Evolutionary conservation across 192 early-diverging fungal genomes (phyloP), one percentile per base, ranked within the genome.

Genomic region (Coemansia javaensis): DNA sequence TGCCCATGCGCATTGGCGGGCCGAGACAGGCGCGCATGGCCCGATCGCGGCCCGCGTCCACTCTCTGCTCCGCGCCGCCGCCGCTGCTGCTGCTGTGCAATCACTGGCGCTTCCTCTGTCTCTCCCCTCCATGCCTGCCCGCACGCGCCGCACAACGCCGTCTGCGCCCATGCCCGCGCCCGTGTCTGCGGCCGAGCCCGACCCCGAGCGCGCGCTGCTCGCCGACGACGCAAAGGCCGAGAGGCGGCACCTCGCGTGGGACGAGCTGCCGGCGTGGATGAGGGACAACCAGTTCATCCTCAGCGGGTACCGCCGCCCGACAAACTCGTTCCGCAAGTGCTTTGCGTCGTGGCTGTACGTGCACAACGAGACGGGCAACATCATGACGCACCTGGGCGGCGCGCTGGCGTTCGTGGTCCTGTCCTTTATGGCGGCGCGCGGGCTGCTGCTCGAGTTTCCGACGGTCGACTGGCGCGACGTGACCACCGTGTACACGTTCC

Each of bases 281-380:
- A 68, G 71, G n/a, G 91, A 93, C 74, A 94, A 91, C 57, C 64
- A 79, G 1, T 89, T 64, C 45, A 92, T 97, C 52, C 75, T 66
- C 14, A 68, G 66, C 17, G 91, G 93, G 11, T 97, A 97, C 65
- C 79, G 94, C 21, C 77, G 80, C 17, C 82, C 86, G 24, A 79
- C 79, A 7, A 71, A 85, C 46, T 91, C 87, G 37, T 94, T 87
- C 59, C 47, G 28, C 3, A 81, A 68, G 45, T 97, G 93, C 65
- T 48, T 88, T 25, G 66, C 78, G 14, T 87, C 90, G 9, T 55
- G 91, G 46, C 73, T 82, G 16, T 93, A 88, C 66, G 39, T 92
- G 16, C 92, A 97, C 70, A 97, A 97, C 60, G 94, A 97, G 65
- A 86, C 82, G 32, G 93, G 89, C 35, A 97, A 97, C 63, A 87